Base-by-base conservation (phyloP, 2,329 filamentous ascomycete genomes). In the Aspergillus ibericus region DNA sequence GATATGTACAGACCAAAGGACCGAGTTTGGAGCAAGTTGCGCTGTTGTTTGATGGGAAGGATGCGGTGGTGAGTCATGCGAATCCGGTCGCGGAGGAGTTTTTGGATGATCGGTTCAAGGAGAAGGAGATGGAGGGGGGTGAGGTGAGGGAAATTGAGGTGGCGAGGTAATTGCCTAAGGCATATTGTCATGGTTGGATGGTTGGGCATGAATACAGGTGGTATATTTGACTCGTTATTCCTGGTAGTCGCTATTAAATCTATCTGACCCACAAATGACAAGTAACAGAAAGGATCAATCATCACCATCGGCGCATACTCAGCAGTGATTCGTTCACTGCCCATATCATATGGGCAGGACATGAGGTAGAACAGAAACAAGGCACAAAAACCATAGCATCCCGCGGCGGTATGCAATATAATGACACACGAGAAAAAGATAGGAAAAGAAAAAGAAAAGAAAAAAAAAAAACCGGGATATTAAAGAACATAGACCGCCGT, bases 11-110 rank as follows among this genome's bases (percentile, higher is more conserved):
- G 40, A 55, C 42, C 1, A 55, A 46, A 48, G 53, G 53, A 13
- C 53, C 53, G 29, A 64, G 60, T 55, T 52, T 66, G 10, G 63
- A 66, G 34, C 60, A 66, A 20, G 71, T 71, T 34, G 70, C 70
- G 1, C 35, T 62, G 3, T 53, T 72, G 34, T 68, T 72, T 52
- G 70, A 73, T 61, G 70, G 70, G 1, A 62, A 68, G 16, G 57
- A 71, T 20, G 53, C 38, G 29, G 52, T 48, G 44, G 44, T 48
- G 16, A 48, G 44, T 32, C 44, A 48, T 10, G 25, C 25, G n/a
- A 48, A 48, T 48, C 44, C 44, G 25, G 44, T 48, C 25, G 44
- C 44, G 44, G 44, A 48, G 22, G 44, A 48, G 44, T 48, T 48
- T 32, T 29, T 48, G 44, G 44, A 48, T 29, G 44, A 32, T 32